phyloP scores from a whole-genome alignment of 441 rosid genomes.

The Populus hybrid region DNA sequence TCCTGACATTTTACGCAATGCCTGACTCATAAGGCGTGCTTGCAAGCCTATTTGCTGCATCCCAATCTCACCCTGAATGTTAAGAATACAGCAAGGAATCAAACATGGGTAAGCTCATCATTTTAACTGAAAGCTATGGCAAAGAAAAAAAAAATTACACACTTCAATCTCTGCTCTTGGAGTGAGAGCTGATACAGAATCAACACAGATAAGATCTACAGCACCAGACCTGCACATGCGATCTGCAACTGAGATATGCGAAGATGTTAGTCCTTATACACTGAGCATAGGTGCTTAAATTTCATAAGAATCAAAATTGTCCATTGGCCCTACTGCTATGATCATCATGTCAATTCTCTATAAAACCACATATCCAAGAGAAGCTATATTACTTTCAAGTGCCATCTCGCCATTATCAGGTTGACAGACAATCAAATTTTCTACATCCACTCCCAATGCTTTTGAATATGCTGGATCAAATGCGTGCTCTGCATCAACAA shows the following conservation, averaged over 20 bases:
- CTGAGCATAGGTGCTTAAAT: conserved; percentile 3
- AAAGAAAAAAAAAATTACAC: conserved; percentile 15
- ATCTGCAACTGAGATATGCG: conserved; percentile 72
- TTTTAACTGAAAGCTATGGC: not conserved
- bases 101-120: conserved; percentile 13
- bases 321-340: not conserved
- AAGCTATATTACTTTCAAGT: conserved; percentile 62
- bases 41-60: conserved; percentile 99
- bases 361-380: conserved; percentile 10
- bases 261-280: conserved; percentile 20
- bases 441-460: conserved; percentile 90
- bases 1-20: conserved; percentile 98
- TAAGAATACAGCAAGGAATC: conserved; percentile 7
- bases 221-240: conserved; percentile 99
- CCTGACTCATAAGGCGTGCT: conserved; percentile 99
- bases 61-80: conserved; percentile 87
- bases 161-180: conserved; percentile 99
- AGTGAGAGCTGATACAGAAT: conserved; percentile 95
- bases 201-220: conserved; percentile 85
- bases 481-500: conserved; percentile 98
- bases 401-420: conserved; percentile 99
- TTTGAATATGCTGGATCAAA: conserved; percentile 96
- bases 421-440: conserved; percentile 87
- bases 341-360: conserved; percentile 7
- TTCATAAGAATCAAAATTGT: not conserved